Conservation (phyloP, 2,329 filamentous ascomycete species). For the Madurella fahalii region DNA sequence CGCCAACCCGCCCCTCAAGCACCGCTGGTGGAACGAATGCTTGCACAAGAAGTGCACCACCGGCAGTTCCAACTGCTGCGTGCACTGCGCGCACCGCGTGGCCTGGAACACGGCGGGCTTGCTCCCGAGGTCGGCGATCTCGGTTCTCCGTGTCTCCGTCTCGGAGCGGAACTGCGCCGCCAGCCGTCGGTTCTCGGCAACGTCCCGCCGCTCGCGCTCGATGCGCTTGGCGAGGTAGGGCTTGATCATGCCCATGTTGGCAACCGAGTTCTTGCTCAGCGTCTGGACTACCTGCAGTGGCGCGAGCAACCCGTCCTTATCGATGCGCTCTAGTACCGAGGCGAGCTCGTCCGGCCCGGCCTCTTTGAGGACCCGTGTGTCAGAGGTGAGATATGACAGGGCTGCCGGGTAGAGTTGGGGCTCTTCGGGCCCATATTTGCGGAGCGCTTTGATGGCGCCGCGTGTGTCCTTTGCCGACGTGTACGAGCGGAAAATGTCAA, state of each 20-base stretch:
- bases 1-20: conserved; percentile 51
- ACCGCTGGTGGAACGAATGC: conserved; percentile 92
- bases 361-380: conserved; percentile 74
- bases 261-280: conserved; percentile 63
- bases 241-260: conserved; percentile 97
- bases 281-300: conserved; percentile 96
- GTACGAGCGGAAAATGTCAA: conserved; percentile 96
- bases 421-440: conserved; percentile 87
- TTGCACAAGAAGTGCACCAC: conserved; percentile 96
- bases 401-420: conserved; percentile 90
- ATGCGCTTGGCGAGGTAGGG: conserved; percentile 87
- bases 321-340: conserved; percentile 76
- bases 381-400: conserved; percentile 88
- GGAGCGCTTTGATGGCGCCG: conserved; percentile 82
- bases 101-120: conserved; percentile 89
- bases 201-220: conserved; percentile 80
- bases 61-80: conserved; percentile 73
- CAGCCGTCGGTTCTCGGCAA: conserved; percentile 71
- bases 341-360: conserved; percentile 79
- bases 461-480: conserved; percentile 87
- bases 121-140: conserved; percentile 70
- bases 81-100: conserved; percentile 81
- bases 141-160: conserved; percentile 72
- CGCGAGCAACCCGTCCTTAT: conserved; percentile 87
- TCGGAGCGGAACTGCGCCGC: conserved; percentile 81